Base-by-base conservation (phyloP, 2,329 filamentous ascomycete species). In the Colletotrichum spaethianum region DNA sequence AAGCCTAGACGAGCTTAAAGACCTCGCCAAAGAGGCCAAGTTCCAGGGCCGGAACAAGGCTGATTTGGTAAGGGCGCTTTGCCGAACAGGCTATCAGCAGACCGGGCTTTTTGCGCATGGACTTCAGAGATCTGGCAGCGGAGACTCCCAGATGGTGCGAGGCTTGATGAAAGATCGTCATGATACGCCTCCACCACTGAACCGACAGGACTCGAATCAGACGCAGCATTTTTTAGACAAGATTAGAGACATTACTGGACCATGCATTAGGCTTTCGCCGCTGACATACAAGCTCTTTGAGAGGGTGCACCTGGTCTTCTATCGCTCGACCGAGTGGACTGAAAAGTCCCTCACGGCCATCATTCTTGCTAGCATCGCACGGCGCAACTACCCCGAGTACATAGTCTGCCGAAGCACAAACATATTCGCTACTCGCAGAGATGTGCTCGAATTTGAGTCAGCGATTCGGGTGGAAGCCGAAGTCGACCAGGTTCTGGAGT, bases 281-380 rank as follows among this genome's bases (percentile, higher is more conserved):
- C 83, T 89, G 0, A 88, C 92, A 0, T 89, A 95, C 74, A 94
- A 92, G 77, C 88, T 99, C 0, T 99, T 99, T 77, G 95, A 98
- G 80, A 90, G 96, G 33, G 95, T 98, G 0, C 96, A 98, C 82
- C 85, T 99, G 2, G 95, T 99, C 36, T 99, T 98, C 80, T 98
- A 98, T 81, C 89, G 96, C 70, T 98, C 95, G 12, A 97, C 94
- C 0, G 94, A 98, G 80, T 99, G 96, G 96, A 97, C 95, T 0
- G 96, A 98, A 77, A 98, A 98, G 80, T 98, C 96, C 1, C 85
- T 99, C 18, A 98, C 94, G 1, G 96, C 95, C 0, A 96, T 98
- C 65, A 98, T 99, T 55, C 87, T 99, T 6, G 94, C 96, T 9
- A 95, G 96, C 74, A 97, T 97, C 69, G 94, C 95, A 2, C 89